A percentile compares a stretch with the other conserved stretches of the same genome.
Evolutionary conservation across 2,329 filamentous ascomycete genomes (phyloP).

Genomic region (Coniella vitis): DNA sequence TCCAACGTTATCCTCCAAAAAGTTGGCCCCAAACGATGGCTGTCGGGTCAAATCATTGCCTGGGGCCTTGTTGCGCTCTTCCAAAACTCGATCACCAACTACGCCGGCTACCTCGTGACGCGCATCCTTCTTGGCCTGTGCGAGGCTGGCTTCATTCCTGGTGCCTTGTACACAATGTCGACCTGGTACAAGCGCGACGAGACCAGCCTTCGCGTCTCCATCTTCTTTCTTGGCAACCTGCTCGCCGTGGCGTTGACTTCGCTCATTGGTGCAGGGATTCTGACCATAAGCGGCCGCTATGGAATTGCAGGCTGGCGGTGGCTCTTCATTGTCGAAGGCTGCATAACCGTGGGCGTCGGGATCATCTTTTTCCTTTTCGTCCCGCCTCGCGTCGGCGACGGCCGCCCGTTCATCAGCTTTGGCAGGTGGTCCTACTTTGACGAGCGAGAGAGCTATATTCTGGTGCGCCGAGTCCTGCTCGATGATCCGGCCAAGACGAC

Average conservation of each 20-base stretch:
- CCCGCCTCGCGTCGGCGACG: conserved; percentile 30
- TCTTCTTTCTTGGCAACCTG: conserved; percentile 30
- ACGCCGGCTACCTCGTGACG: conserved; percentile 17
- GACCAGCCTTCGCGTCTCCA: conserved; percentile 31
- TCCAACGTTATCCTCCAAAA: conserved; percentile 34
- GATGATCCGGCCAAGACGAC: conserved; percentile 35
- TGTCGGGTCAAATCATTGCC: conserved; percentile 28
- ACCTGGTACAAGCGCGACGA: conserved; percentile 36
- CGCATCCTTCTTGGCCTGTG: conserved; percentile 25
- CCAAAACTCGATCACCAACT: conserved; percentile 31
- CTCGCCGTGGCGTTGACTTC: conserved; percentile 24
- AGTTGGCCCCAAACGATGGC: conserved; percentile 29
- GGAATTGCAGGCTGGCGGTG: conserved; percentile 37
- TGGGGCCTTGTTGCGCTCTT: conserved; percentile 35
- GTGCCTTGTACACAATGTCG: conserved; percentile 29
- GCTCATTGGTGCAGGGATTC: conserved; percentile 24
- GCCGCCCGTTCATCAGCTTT: conserved; percentile 27
- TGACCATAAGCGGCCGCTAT: conserved; percentile 1
- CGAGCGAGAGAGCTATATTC: conserved; percentile 34
- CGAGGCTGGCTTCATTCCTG: conserved; percentile 29
- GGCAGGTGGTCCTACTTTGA: conserved; percentile 35
- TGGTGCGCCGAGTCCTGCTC: conserved; percentile 32
- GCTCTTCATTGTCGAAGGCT: conserved; percentile 30
- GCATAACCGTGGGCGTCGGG: conserved; percentile 27
- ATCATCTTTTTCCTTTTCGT: conserved; percentile 24